Percentiles rank a stretch among this genome's conserved stretches.
Evolutionary conservation across 108 stramenopile species (phyloP).

Genomic region (Nitzschia sp.): DNA sequence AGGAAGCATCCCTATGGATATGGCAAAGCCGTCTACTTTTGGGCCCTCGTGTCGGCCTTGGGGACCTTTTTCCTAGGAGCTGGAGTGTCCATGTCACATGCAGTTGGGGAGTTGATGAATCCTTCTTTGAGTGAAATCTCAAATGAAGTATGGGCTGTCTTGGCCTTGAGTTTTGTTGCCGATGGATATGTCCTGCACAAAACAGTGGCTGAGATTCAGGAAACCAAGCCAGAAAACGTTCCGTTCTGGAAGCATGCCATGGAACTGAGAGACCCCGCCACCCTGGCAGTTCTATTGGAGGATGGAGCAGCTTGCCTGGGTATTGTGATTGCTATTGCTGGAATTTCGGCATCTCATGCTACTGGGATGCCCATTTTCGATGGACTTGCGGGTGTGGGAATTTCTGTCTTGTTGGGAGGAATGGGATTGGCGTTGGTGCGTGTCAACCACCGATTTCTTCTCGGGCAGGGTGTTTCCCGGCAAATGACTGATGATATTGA

Average conservation of each 20-base stretch:
- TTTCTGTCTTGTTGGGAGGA: slow-evolving; percentile 79
- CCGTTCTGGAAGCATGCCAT: slow-evolving; percentile 62
- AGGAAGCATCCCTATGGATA: slow-evolving; percentile 85
- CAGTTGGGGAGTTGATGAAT: slow-evolving; percentile 66
- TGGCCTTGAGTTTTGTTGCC: slow-evolving; percentile 75
- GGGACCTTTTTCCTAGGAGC: slow-evolving; percentile 95
- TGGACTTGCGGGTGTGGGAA: slow-evolving; percentile 87
- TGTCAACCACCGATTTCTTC: slow-evolving; percentile 90
- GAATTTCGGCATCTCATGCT: slow-evolving; percentile 82
- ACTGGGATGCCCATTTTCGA: slow-evolving; percentile 86
- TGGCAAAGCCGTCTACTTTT: slow-evolving; percentile 80
- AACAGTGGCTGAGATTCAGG: slow-evolving; percentile 63
- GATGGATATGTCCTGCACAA: slow-evolving; percentile 88
- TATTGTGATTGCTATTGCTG: slow-evolving; percentile 89
- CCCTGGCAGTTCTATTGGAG: slow-evolving; percentile 92
- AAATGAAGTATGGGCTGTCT: slow-evolving; percentile 85
- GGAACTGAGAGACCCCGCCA: slow-evolving; percentile 92
- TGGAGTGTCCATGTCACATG: slow-evolving; percentile 88
- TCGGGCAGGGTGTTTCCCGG: slow-evolving; percentile 91
- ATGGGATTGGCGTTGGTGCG: slow-evolving; percentile 85
- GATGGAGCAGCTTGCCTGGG: slow-evolving; percentile 96
- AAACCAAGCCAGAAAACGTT: slow-evolving; percentile 48
- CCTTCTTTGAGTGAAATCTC: slow-evolving; percentile 64
- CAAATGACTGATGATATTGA: slow-evolving; percentile 84
- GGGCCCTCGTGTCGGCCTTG: slow-evolving; percentile 90